Conservation (phyloP, 345 rosid genomes). For the Trapa bicornis region DNA sequence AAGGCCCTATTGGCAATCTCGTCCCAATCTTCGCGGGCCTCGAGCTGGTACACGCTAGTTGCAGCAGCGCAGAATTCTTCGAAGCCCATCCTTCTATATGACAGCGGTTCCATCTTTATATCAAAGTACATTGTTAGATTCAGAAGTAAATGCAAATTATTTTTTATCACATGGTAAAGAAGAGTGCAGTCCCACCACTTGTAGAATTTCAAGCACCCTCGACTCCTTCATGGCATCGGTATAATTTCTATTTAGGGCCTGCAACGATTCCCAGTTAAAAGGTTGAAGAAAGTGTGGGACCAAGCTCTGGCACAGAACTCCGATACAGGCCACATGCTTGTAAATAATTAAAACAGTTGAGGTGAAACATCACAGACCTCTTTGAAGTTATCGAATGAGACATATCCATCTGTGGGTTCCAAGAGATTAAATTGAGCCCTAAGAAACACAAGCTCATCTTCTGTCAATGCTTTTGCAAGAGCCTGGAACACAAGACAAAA, state of each 20-base stretch:
- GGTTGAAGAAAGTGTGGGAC: neutral
- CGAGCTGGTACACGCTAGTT: constrained; percentile 68
- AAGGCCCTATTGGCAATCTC: constrained; percentile 55
- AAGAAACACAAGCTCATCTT: constrained; percentile 67
- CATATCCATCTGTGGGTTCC: constrained; percentile 73
- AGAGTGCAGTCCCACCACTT: constrained; percentile 29
- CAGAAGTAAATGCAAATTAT: neutral
- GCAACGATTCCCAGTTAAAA: constrained; percentile 12
- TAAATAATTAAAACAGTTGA: neutral
- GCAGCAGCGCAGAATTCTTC: constrained; percentile 96
- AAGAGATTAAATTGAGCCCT: constrained; percentile 64
- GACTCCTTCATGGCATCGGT: constrained; percentile 86
- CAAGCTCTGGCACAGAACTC: neutral
- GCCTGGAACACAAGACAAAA: constrained; percentile 38
- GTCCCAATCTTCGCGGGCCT: constrained; percentile 85
- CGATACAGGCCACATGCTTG: neutral
- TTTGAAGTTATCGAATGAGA: constrained; percentile 59
- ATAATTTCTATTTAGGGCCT: constrained; percentile 56
- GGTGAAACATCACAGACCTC: constrained; percentile 31
- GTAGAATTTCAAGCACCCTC: constrained; percentile 59
- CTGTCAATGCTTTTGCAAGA: constrained; percentile 81
- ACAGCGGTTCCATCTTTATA: constrained; percentile 62
- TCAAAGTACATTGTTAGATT: neutral
- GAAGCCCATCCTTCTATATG: constrained; percentile 52
- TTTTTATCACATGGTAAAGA: neutral